Evolutionary conservation across 176 grass and related monocot species (phyloP), one percentile per base, ranked within the genome.

Genomic region (Zoysia pacifica): DNA sequence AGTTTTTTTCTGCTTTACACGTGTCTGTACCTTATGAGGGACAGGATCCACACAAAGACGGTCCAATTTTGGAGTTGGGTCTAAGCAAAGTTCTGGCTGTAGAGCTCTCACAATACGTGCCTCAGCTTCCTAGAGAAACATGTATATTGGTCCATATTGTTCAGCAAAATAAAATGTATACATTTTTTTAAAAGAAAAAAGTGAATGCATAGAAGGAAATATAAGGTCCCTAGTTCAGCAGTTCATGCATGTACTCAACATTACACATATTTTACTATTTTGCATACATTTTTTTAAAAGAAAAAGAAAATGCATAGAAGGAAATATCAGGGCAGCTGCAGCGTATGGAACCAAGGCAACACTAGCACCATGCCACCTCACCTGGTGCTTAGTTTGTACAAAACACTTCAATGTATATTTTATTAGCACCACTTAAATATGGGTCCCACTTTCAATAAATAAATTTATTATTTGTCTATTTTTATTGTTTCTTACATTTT

Each of bases 1-100:
- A 75, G 74, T 82, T 46, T 43, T 84, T 42, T 66, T 81, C 49
- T 74, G 55, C 63, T 45, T 58, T 67, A 52, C 39, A 84, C 69
- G 66, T 19, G 53, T 46, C 52, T 56, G 16, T 93, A 99, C 97
- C 97, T 95, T 96, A 88, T 78, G 79, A 77, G 88, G 83, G 79
- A 88, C 79, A 83, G 97, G 90, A 63, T 90, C 88, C 74, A 75
- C 83, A 91, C 84, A 95, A 68, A 93, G 88, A 72, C 90, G 83
- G 52, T 96, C 97, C 76, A 96, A 87, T 87, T 77, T 95, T 72
- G 97, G 97, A 70, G 88, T 87, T 79, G 97, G 97, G 73, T 99
- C 97, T 62, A 99, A 94, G 55, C 79, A 93, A 81, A 99, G 93
- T 79, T 86, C 74, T 48, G 97, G 90, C 73, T 99, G 90, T 76